A percentile compares a stretch with the other conserved stretches of the same genome.
phyloP scores from a whole-genome alignment of 2,329 filamentous ascomycete genomes.

The Exophiala oligosperma region DNA sequence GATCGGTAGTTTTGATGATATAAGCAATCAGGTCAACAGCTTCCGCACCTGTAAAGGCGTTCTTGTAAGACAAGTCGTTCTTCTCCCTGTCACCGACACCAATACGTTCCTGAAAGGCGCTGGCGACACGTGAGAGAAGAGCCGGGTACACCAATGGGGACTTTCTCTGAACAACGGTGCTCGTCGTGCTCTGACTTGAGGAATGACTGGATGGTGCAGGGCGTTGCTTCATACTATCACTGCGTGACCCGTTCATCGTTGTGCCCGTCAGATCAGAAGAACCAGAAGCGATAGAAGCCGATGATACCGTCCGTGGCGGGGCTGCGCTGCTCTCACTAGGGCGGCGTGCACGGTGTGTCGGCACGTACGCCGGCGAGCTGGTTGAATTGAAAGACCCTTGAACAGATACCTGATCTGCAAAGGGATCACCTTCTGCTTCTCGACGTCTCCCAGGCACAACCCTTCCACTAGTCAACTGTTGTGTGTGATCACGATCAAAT shows the following conservation, averaged over 20 bases:
- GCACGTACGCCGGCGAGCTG: slow-evolving; percentile 22
- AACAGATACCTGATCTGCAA: slow-evolving; percentile 23
- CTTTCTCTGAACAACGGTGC: slow-evolving; percentile 64
- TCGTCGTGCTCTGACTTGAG: slow-evolving; percentile 56
- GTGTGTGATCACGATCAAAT: slow-evolving; percentile 70
- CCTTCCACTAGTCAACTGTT: slow-evolving; percentile 83
- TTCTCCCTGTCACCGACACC: slow-evolving; percentile 85
- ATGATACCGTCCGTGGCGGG: slow-evolving; percentile 74
- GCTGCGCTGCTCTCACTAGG: slow-evolving; percentile 43
- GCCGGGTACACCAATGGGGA: slow-evolving; percentile 92
- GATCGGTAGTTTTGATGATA: slow-evolving; percentile 95
- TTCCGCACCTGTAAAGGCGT: slow-evolving; percentile 92
- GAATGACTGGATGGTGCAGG: slow-evolving; percentile 57
- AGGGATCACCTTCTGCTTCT: slow-evolving; percentile 52
- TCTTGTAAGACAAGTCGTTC: slow-evolving; percentile 96
- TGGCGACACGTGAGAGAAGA: slow-evolving; percentile 85
- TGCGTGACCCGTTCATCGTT: slow-evolving; percentile 56
- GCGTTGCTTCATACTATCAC: slow-evolving; percentile 57
- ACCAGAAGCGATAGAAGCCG: slow-evolving; percentile 66
- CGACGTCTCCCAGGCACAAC: slow-evolving; percentile 77
- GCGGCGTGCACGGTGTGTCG: slow-evolving; percentile 38
- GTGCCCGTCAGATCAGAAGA: slow-evolving; percentile 50
- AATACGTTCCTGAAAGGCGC: slow-evolving; percentile 89
- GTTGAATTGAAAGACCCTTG: slow-evolving; percentile 25
- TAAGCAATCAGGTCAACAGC: slow-evolving; percentile 94